phyloP scores from a whole-genome alignment of 2,329 filamentous ascomycete genomes.

The Alternaria alternata region DNA sequence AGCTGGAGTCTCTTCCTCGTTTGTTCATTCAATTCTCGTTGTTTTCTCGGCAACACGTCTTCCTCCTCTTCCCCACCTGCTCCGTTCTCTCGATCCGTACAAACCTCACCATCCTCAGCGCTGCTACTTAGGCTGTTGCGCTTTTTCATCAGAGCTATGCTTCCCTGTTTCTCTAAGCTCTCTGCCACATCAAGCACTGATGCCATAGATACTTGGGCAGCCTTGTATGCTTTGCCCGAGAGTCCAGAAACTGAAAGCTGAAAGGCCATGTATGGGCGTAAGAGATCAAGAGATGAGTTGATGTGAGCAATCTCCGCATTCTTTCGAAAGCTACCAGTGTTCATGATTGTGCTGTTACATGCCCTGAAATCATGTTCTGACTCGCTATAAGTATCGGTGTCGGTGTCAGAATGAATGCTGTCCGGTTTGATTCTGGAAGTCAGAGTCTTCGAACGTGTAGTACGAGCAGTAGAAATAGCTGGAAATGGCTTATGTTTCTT shows the following conservation, averaged over 20 bases:
- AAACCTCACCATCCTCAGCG: neutral
- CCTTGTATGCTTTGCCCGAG: neutral
- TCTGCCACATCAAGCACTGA: neutral
- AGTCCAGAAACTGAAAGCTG: slow-evolving; percentile 7
- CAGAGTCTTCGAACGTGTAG: slow-evolving; percentile 1
- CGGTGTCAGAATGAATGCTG: neutral
- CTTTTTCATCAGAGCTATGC: neutral
- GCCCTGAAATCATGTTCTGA: neutral
- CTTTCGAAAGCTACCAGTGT: neutral
- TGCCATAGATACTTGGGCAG: neutral
- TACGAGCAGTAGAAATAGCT: neutral
- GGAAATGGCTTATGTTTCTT: neutral
- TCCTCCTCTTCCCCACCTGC: neutral
- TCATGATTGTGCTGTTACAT: neutral
- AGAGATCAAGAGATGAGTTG: neutral
- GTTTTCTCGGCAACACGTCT: slow-evolving; percentile 3
- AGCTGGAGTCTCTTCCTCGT: neutral
- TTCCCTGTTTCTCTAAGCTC: neutral
- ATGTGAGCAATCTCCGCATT: neutral
- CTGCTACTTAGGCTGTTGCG: neutral
- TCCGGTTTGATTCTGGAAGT: neutral
- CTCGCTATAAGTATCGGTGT: neutral
- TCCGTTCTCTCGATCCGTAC: neutral
- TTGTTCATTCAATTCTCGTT: neutral
- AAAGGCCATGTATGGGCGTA: slow-evolving; percentile 10